Conservation (phyloP, 805 yeast species). For the Grigorovia yakushimaensis region DNA sequence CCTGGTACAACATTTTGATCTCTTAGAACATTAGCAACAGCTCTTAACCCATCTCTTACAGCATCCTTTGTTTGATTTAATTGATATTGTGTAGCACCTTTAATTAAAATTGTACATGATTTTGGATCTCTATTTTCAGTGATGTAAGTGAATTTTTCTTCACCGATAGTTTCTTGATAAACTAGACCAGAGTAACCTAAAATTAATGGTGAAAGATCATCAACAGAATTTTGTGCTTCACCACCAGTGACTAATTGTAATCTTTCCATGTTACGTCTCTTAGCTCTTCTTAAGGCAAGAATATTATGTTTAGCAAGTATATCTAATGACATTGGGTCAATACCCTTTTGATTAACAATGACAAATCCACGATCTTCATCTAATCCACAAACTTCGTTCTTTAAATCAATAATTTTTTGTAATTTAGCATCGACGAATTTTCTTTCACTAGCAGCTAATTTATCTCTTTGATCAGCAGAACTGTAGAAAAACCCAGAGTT, state of each 20-base stretch:
- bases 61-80: slow-evolving; percentile 94
- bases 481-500: slow-evolving; percentile 93
- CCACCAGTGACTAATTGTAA: slow-evolving; percentile 94
- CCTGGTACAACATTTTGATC: slow-evolving; percentile 89
- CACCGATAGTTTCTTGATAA: slow-evolving; percentile 89
- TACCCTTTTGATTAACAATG: slow-evolving; percentile 94
- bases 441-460: slow-evolving; percentile 86
- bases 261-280: slow-evolving; percentile 98
- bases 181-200: slow-evolving; percentile 87
- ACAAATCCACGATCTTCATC: slow-evolving; percentile 73
- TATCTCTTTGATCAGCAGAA: slow-evolving; percentile 91
- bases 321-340: slow-evolving; percentile 95
- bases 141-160: slow-evolving; percentile 93
- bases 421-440: slow-evolving; percentile 90
- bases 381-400: slow-evolving; percentile 80
- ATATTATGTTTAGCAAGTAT: slow-evolving; percentile 87
- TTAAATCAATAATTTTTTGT: slow-evolving; percentile 81
- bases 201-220: slow-evolving; percentile 69
- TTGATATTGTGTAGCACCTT: slow-evolving; percentile 85
- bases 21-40: slow-evolving; percentile 82
- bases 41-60: slow-evolving; percentile 91
- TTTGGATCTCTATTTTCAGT: slow-evolving; percentile 86
- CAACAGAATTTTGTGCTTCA: slow-evolving; percentile 94
- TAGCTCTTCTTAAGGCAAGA: slow-evolving; percentile 92
- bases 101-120: slow-evolving; percentile 82